Percentiles rank a stretch among this genome's conserved stretches.
Evolutionary conservation across 495 filamentous ascomycete species (phyloP).

Genomic region (Aspergillus conjunctus): DNA sequence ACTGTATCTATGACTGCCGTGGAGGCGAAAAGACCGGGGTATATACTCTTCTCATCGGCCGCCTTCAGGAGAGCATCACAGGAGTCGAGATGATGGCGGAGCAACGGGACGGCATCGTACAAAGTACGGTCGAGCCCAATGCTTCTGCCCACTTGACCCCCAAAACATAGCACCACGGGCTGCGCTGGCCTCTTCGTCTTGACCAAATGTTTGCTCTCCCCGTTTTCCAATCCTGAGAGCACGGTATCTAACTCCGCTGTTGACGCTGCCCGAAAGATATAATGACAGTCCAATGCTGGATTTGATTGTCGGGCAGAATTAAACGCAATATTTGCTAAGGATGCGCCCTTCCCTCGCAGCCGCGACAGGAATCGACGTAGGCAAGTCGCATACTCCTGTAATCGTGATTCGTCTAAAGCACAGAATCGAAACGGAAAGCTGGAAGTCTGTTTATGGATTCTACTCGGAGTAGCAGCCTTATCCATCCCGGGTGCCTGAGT

Average conservation of each 20-base stretch:
- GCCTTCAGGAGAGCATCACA: conserved; percentile 20
- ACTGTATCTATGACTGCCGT: conserved; percentile 41
- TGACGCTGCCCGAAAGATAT: conserved; percentile 15
- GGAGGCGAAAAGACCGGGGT: conserved; percentile 51
- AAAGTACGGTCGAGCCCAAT: conserved; percentile 44
- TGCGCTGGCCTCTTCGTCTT: conserved; percentile 19
- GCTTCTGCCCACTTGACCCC: conserved; percentile 51
- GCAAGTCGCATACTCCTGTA: conserved; percentile 17
- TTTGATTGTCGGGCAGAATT: conserved; percentile 24
- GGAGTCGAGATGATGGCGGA: conserved; percentile 41
- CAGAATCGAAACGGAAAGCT: conserved; percentile 23
- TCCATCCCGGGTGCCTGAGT: conserved; percentile 20
- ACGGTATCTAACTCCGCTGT: conserved; percentile 12
- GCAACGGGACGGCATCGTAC: conserved; percentile 36
- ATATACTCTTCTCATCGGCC: conserved; percentile 40
- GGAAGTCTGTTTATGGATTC: conserved; percentile 7
- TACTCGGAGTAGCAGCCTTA: not conserved
- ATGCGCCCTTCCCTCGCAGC: not conserved
- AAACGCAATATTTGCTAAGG: conserved; percentile 21
- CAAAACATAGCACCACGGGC: conserved; percentile 56
- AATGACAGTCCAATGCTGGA: conserved; percentile 18
- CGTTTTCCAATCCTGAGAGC: conserved; percentile 6
- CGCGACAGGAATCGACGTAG: conserved; percentile 12
- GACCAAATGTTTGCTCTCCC: conserved; percentile 9
- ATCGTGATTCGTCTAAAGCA: conserved; percentile 14